Base-by-base conservation (phyloP, 805 yeast genomes). In the Candida saitoana region DNA sequence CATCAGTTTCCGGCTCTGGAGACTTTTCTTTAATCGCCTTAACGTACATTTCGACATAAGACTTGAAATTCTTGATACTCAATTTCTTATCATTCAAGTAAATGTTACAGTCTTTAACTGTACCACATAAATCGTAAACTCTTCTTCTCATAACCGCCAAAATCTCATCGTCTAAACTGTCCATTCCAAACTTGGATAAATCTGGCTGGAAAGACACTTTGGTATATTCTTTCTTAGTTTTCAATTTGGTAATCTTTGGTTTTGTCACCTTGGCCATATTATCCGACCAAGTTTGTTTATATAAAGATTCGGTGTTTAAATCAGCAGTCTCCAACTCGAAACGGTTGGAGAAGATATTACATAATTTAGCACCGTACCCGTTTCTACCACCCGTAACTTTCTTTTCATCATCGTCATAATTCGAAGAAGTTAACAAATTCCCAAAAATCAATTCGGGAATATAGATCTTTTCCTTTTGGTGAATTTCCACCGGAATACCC, bases 351-450 rank as follows among this genome's bases (percentile, higher is more conserved):
- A 91, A 93, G 48, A 93, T 93, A 62, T 93, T 93, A 78, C 99
- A 93, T 42, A 93, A 70, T 60, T 93, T 93, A 38, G 99, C 99
- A 65, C 99, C 99, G 59, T 82, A 93, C 49, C 99, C 99, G 60
- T 93, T 93, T 71, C 99, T 81, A 63, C 99, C 99, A 70, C 99
- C 99, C 2, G 96, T 87, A 25, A 93, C 97, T 63, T 93, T 93
- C 65, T 87, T 87, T 57, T 93, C 87, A 49, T 91, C 79, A 61
- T 93, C 99, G 61, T 93, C 96, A 62, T 93, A 93, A 65, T 93
- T 93, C 19, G 96, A 87, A 2, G 98, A 90, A 0, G 99, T 93
- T 49, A 93, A 76, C 46, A 93, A 74, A 57, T 93, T 88, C 42
- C 99, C 99, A 64, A 93, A 93, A 54, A 93, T 93, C 66, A 93